phyloP scores from a whole-genome alignment of 2,329 filamentous ascomycete species.

The Amauroascus niger region DNA sequence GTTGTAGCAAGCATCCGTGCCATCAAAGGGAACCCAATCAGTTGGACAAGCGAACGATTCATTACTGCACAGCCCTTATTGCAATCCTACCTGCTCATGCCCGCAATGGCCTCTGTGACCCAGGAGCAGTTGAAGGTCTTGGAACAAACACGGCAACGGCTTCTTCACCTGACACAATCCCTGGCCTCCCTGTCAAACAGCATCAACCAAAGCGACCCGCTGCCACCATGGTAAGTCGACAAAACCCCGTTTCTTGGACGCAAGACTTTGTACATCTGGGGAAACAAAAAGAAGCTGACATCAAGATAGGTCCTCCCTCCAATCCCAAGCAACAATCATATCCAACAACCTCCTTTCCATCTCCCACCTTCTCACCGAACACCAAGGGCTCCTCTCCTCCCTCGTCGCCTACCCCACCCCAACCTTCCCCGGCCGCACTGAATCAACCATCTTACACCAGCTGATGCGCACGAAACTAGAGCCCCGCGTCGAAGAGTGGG shows the following conservation, averaged over 20 bases:
- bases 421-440: constrained; percentile 60
- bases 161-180: constrained; percentile 59
- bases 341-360: constrained; percentile 60
- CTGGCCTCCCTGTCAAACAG: constrained; percentile 55
- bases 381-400: constrained; percentile 57
- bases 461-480: constrained; percentile 77
- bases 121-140: constrained; percentile 50
- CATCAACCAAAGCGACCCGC: constrained; percentile 52
- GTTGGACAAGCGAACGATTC: background rate
- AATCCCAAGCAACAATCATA: constrained; percentile 62
- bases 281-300: background rate
- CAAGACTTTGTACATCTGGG: no score
- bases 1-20: background rate
- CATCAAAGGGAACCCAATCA: background rate
- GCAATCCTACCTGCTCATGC: background rate
- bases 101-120: constrained; percentile 31
- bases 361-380: constrained; percentile 54
- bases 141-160: constrained; percentile 59
- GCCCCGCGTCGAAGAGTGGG: constrained; percentile 63
- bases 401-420: constrained; percentile 67
- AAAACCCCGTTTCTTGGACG: no score
- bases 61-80: no score
- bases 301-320: constrained; percentile 54
- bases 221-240: constrained; percentile 54
- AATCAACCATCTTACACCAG: constrained; percentile 52